These are phyloP conservation scores for Meripilus lineatus DNA, from an alignment of 1,284 basidiomycete genomes.

Conservation along the genomic window DNA sequence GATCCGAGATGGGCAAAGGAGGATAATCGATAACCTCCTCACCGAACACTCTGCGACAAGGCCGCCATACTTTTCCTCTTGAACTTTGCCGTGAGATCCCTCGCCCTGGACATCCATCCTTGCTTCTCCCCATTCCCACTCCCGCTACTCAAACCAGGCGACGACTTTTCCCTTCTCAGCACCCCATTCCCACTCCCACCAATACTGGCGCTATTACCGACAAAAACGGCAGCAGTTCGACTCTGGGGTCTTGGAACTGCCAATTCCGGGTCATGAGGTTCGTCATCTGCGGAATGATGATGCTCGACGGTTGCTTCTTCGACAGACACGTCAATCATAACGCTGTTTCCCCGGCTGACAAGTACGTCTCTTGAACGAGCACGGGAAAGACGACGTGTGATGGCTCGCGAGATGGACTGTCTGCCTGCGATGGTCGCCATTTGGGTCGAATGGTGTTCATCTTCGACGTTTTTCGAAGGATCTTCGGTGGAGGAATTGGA, in stretches of 20 bases:
- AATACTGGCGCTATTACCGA: no score
- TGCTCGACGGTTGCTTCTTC: conserved; percentile 47
- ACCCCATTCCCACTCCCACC: conserved; percentile 25
- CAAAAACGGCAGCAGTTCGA: conserved; percentile 34
- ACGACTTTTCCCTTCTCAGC: conserved; percentile 36
- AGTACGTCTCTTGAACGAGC: conserved; percentile 27
- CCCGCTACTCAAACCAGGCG: conserved; percentile 26
- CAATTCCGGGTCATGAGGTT: conserved; percentile 20
- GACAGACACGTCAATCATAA: conserved; percentile 57
- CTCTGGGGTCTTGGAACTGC: conserved; percentile 10
- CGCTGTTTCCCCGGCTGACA: conserved; percentile 14
- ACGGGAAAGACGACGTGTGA: conserved; percentile 50
- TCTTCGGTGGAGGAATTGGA: conserved; percentile 35
- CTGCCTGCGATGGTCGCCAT: conserved; percentile 50
- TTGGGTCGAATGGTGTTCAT: conserved; percentile 49
- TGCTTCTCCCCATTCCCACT: conserved; percentile 19
- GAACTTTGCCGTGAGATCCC: conserved; percentile 45
- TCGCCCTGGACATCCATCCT: conserved; percentile 44
- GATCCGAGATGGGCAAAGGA: no score
- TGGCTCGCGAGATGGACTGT: conserved; percentile 44
- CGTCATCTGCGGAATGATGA: conserved; percentile 25
- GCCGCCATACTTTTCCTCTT: conserved; percentile 37
- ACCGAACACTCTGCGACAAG: conserved; percentile 5
- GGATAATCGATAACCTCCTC: no score
- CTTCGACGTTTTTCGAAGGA: conserved; percentile 32